These are phyloP conservation scores for Solanum lycopersicoides DNA, from an alignment of 257 asterid genomes.

Conservation along the genomic window DNA sequence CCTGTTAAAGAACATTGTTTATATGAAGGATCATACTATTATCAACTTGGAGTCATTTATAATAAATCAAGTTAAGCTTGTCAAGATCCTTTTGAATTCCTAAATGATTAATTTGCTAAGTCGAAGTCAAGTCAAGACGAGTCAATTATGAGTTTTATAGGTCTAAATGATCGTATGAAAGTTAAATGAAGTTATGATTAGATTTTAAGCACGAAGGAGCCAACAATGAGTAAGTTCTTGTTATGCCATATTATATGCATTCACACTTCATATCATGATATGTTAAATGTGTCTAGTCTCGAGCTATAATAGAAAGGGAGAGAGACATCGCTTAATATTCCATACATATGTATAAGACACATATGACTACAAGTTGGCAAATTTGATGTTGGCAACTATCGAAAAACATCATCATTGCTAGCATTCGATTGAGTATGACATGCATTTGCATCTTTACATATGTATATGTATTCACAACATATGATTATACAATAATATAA, in stretches of 20 bases:
- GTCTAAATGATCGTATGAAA: not conserved
- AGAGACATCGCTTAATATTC: no score
- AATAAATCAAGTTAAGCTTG: not conserved
- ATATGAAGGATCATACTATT: no score
- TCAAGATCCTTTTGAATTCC: not conserved
- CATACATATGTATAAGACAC: no score
- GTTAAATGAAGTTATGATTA: not conserved
- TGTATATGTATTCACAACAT: no score
- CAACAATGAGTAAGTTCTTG: not conserved
- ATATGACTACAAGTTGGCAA: no score
- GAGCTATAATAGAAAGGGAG: no score
- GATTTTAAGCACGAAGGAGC: not conserved
- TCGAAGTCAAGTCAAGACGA: not conserved
- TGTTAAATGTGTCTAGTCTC: not conserved
- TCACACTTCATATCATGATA: not conserved
- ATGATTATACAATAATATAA: no score
- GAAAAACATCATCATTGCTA: no score
- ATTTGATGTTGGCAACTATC: no score
- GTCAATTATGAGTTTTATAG: not conserved
- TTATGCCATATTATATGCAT: not conserved
- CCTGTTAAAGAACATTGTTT: no score
- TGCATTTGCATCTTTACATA: no score
- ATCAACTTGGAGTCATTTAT: not conserved
- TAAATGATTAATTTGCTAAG: not conserved
- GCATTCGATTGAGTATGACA: no score